A percentile compares a stretch with the other conserved stretches of the same genome.
phyloP scores from a whole-genome alignment of 192 early-diverging fungal genomes.

The Coemansia sp. region DNA sequence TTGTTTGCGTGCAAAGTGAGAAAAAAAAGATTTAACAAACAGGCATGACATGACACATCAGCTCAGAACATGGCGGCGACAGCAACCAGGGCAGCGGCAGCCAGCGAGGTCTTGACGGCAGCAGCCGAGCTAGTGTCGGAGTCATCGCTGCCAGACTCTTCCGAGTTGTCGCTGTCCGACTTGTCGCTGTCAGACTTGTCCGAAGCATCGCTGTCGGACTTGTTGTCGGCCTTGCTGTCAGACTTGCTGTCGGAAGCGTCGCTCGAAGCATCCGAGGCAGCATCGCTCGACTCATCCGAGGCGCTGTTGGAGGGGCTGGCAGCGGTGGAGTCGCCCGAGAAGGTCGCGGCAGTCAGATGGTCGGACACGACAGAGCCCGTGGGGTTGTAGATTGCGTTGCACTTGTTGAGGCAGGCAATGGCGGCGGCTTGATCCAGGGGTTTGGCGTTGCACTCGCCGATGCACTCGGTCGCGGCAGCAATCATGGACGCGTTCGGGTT shows the following conservation, averaged over 20 bases:
- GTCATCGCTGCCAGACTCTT: background rate
- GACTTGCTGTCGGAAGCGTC: slow-evolving; percentile 2
- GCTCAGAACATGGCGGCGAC: slow-evolving; percentile 42
- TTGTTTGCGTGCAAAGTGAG: background rate
- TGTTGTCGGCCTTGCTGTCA: background rate
- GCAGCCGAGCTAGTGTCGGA: slow-evolving; percentile 12
- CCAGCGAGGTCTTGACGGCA: slow-evolving; percentile 27
- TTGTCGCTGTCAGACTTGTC: background rate
- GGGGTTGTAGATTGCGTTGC: slow-evolving; percentile 48
- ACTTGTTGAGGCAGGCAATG: slow-evolving; percentile 39
- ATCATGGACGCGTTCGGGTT: slow-evolving; percentile 53
- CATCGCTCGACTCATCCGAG: slow-evolving; percentile 1
- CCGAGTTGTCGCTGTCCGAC: background rate
- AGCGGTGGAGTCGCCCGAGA: slow-evolving; percentile 1
- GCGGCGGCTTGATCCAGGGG: slow-evolving; percentile 17
- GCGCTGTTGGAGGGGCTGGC: too few relatives aligned
- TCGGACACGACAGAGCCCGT: slow-evolving; percentile 20
- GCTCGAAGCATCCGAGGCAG: background rate
- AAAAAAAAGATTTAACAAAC: too few relatives aligned
- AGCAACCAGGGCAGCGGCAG: slow-evolving; percentile 31
- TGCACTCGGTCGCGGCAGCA: slow-evolving; percentile 35
- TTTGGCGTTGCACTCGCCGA: slow-evolving; percentile 19
- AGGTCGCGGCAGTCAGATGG: slow-evolving; percentile 14
- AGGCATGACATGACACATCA: too few relatives aligned
- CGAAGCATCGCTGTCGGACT: background rate